Conservation (phyloP, 495 filamentous ascomycete species). For the Lentithecium fluviatile region DNA sequence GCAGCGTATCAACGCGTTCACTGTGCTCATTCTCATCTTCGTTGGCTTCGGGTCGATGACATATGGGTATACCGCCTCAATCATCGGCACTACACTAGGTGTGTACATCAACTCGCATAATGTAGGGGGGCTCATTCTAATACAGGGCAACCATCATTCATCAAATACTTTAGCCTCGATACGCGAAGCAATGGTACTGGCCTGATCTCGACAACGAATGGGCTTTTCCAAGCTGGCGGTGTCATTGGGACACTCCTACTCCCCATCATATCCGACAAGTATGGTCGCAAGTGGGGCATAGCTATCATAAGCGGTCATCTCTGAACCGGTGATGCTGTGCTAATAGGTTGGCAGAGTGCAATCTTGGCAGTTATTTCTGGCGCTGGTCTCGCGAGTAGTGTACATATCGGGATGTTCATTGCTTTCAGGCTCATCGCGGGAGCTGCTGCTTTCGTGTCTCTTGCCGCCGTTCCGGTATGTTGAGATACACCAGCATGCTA, state of each 20-base stretch:
- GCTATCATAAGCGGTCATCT: conserved; percentile 3
- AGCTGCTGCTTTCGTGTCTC: conserved; percentile 17
- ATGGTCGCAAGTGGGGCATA: conserved; percentile 36
- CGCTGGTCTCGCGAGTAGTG: conserved; percentile 34
- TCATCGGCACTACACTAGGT: conserved; percentile 36
- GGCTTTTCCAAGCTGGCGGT: conserved; percentile 38
- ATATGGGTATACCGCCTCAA: conserved; percentile 34
- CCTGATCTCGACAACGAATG: conserved; percentile 38
- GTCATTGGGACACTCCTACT: conserved; percentile 30
- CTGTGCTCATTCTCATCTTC: conserved; percentile 23
- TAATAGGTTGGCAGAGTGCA: conserved; percentile 11
- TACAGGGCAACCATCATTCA: conserved; percentile 33
- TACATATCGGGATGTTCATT: conserved; percentile 33
- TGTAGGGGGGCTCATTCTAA: neutral
- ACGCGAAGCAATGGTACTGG: conserved; percentile 31
- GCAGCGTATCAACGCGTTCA: conserved; percentile 28
- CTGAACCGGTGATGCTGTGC: neutral
- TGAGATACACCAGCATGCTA: too few species aligned
- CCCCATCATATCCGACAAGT: too few species aligned
- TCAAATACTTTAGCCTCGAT: conserved; percentile 36
- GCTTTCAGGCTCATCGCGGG: conserved; percentile 34
- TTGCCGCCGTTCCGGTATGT: conserved; percentile 24
- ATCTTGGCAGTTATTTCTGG: conserved; percentile 31
- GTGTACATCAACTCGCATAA: neutral
- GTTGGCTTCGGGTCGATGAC: conserved; percentile 29